Evolutionary conservation across 176 grass and related monocot species (phyloP).

Genomic region (Carex myosuroides): DNA sequence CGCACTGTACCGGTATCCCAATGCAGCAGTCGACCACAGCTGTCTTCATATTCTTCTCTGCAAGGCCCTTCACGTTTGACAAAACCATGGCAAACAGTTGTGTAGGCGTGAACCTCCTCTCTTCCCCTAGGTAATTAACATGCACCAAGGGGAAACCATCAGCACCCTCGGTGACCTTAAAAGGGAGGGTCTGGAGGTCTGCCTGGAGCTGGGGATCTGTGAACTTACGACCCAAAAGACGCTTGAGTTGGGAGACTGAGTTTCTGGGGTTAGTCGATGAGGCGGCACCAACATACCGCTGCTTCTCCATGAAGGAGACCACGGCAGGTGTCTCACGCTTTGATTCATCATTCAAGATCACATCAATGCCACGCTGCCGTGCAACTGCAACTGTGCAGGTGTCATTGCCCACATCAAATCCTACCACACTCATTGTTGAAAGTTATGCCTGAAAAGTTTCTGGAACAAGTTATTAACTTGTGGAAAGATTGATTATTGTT

Average conservation of each 20-base stretch:
- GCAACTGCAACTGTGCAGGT: slow-evolving; percentile 80
- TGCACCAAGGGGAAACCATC: slow-evolving; percentile 64
- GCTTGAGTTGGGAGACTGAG: slow-evolving; percentile 83
- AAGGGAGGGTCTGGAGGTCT: slow-evolving; percentile 50
- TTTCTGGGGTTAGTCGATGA: slow-evolving; percentile 85
- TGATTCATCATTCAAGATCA: slow-evolving; percentile 90
- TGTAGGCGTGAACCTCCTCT: slow-evolving; percentile 46
- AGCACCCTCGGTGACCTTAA: slow-evolving; percentile 54
- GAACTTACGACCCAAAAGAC: slow-evolving; percentile 52
- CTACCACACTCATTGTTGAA: slow-evolving; percentile 78
- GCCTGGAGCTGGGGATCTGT: slow-evolving; percentile 61
- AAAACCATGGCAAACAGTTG: slow-evolving; percentile 86
- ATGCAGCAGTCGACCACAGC: slow-evolving; percentile 83
- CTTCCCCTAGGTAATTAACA: slow-evolving; percentile 50
- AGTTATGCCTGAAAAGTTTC: neutral
- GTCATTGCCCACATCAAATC: slow-evolving; percentile 81
- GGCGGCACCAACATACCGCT: slow-evolving; percentile 67
- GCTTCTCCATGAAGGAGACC: slow-evolving; percentile 88
- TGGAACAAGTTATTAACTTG: neutral
- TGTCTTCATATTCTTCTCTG: slow-evolving; percentile 47
- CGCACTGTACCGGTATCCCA: slow-evolving; percentile 40
- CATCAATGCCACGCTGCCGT: slow-evolving; percentile 81
- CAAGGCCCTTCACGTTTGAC: slow-evolving; percentile 69
- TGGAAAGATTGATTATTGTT: neutral
- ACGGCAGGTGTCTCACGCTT: slow-evolving; percentile 84